phyloP scores from a whole-genome alignment of 495 filamentous ascomycete genomes.

The Hypoxylon lienhwacheense region DNA sequence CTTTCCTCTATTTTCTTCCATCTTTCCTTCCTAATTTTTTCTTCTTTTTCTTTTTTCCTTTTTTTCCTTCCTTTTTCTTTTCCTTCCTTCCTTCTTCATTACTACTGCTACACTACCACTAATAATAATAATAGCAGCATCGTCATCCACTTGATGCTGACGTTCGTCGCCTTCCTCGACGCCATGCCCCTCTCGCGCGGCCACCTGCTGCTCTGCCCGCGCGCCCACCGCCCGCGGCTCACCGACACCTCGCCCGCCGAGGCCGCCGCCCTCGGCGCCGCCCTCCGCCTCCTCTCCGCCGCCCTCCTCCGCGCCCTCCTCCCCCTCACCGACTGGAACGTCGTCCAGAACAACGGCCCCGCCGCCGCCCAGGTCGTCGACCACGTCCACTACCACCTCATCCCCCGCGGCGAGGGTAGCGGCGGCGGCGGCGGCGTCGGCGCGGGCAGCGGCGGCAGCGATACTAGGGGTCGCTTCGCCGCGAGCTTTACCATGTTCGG shows the following conservation, averaged over 20 bases:
- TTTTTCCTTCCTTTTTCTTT: too few species aligned
- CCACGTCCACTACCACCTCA: constrained; percentile 91
- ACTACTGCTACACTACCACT: too few species aligned
- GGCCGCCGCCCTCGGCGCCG: constrained; percentile 64
- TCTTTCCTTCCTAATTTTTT: too few species aligned
- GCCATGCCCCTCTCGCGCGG: constrained; percentile 80
- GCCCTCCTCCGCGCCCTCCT: constrained; percentile 65
- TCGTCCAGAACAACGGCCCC: constrained; percentile 92
- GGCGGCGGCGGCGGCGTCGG: too few species aligned
- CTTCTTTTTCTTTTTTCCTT: too few species aligned
- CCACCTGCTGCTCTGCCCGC: constrained; percentile 75
- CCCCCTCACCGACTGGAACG: constrained; percentile 78
- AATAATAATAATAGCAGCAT: too few species aligned
- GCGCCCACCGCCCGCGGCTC: constrained; percentile 71
- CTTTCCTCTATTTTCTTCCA: too few species aligned
- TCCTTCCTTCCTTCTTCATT: too few species aligned
- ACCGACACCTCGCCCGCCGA: constrained; percentile 61
- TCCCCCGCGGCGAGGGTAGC: constrained; percentile 66
- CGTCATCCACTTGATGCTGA: constrained; percentile 70
- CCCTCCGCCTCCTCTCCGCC: constrained; percentile 73
- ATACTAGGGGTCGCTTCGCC: constrained; percentile 45
- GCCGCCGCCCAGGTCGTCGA: constrained; percentile 87
- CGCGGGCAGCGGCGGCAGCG: too few species aligned
- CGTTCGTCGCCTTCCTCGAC: constrained; percentile 83
- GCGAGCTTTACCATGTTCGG: constrained; percentile 82